A percentile compares a stretch with the other conserved stretches of the same genome.
phyloP scores from a whole-genome alignment of 2,329 filamentous ascomycete genomes.

The Mariannaea sp. region DNA sequence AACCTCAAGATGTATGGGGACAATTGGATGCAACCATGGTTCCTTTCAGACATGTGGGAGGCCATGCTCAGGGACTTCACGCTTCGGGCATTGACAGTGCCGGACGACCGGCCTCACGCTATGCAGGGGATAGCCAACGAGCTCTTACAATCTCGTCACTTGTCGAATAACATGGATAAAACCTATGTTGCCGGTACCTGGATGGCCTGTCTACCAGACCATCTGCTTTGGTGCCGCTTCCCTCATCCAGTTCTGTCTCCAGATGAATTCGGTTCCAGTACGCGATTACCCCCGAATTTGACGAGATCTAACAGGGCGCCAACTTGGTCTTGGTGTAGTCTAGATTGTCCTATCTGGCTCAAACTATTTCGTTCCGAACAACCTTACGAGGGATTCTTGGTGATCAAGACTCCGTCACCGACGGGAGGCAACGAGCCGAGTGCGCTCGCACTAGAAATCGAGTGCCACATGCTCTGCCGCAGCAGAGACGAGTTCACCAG shows the following conservation, averaged over 20 bases:
- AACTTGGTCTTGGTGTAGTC: not conserved
- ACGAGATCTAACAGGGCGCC: not conserved
- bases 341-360: not conserved
- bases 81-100: not conserved
- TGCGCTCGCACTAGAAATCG: not conserved
- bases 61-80: slow-evolving; percentile 1
- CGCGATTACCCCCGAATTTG: not conserved
- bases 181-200: slow-evolving; percentile 3
- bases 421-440: not conserved
- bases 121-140: slow-evolving; percentile 4
- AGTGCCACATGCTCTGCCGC: not conserved
- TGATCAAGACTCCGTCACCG: not conserved
- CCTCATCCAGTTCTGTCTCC: not conserved
- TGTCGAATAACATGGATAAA: not conserved
- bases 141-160: not conserved
- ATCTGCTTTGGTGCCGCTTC: not conserved
- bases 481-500: not conserved
- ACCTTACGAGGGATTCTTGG: not conserved
- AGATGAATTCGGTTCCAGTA: not conserved
- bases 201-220: slow-evolving; percentile 2
- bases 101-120: slow-evolving; percentile 1
- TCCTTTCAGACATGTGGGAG: not conserved
- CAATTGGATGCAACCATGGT: not conserved
- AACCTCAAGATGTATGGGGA: not conserved
- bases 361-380: not conserved